Conservation (phyloP, 2,329 filamentous ascomycete genomes). For the Epichloe sylvatica region DNA sequence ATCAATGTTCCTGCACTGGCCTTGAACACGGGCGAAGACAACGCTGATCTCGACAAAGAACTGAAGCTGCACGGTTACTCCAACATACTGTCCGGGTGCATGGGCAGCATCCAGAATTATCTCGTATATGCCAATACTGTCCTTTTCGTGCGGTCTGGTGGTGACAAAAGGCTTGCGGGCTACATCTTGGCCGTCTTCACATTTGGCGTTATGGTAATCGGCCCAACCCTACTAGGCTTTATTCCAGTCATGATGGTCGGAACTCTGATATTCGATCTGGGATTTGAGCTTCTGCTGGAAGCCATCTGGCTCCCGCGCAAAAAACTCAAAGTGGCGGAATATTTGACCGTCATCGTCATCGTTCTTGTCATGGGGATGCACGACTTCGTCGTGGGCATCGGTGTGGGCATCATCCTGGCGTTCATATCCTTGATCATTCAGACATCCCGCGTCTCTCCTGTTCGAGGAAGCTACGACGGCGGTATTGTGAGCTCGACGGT, state of each 20-base stretch:
- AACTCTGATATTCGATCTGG: conserved; percentile 84
- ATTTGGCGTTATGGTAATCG: conserved; percentile 67
- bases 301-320: conserved; percentile 80
- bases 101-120: conserved; percentile 91
- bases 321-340: conserved; percentile 76
- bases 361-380: conserved; percentile 92
- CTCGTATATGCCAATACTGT: conserved; percentile 94
- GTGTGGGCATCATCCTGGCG: conserved; percentile 79
- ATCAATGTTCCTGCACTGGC: conserved; percentile 95
- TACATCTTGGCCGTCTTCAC: conserved; percentile 72
- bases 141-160: conserved; percentile 90
- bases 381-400: conserved; percentile 91
- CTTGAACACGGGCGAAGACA: conserved; percentile 80
- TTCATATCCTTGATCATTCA: conserved; percentile 87
- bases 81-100: conserved; percentile 74
- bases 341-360: conserved; percentile 77
- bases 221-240: conserved; percentile 77
- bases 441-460: conserved; percentile 76
- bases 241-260: conserved; percentile 97
- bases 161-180: conserved; percentile 73
- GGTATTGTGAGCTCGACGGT: conserved; percentile 86
- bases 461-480: conserved; percentile 81
- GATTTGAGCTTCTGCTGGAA: conserved; percentile 81
- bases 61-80: conserved; percentile 86
- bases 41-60: conserved; percentile 81